Base-by-base conservation (phyloP, 257 asterid genomes). In the Linaria vulgaris region DNA sequence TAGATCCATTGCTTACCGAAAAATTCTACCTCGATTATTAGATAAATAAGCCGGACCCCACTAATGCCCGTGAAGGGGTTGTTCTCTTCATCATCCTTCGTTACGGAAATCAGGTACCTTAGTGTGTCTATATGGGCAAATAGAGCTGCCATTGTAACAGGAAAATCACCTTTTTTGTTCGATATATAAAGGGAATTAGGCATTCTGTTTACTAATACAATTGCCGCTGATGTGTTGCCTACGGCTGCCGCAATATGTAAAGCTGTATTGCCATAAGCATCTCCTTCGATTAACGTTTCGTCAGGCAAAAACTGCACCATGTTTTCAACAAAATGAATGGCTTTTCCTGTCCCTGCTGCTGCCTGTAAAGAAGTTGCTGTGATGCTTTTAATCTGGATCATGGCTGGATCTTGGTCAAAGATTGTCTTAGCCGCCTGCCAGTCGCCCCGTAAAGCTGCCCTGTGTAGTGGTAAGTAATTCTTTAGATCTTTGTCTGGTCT, bases 281-380 rank as follows among this genome's bases (percentile, higher is more conserved):
- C 59, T 27, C 22, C 22, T 12, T 15, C 64, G 14, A 21, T 12
- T 45, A 64, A 3, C 3, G 7, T 5, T 1, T 51, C 76, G 6
- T 17, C 16, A n/a, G 68, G 10, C 45, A 16, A 9, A 0, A 0
- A 53, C 14, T 5, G 0, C 0, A 3, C 67, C 16, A 71, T 53
- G 1, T 59, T 50, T 9, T 8, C 15, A 13, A 71, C 70, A 31
- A 63, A 37, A 1, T 22, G 54, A 7, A 22, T 49, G 10, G 61
- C 61, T 56, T 57, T 25, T 9, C 71, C 57, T 3, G 67, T 31
- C 0, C 51, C 67, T 20, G 64, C 71, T 0, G 76, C 71, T 11
- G 57, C 19, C 39, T 57, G 67, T 6, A 71, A 70, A 17, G 55
- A 23, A 3, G 54, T 63, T n/a, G 41, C 60, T 10, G 15, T 19